Evolutionary conservation across 2,329 filamentous ascomycete species (phyloP), one percentile per base, ranked within the genome.

Genomic region (Claviceps sp.): DNA sequence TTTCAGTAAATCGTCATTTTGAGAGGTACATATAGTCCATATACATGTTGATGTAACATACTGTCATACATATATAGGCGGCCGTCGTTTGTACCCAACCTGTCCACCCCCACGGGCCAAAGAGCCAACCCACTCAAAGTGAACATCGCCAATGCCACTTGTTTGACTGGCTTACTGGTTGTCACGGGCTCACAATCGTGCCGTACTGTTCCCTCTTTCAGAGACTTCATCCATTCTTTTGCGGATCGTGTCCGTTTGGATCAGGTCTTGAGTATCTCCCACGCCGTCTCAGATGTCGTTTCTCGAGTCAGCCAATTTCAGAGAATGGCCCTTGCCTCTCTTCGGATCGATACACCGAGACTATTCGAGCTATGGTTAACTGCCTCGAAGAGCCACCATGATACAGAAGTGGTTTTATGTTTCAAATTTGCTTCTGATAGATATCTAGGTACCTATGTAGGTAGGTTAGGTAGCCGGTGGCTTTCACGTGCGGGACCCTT

Each of bases 21-120:
- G 47, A 34, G 29, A 34, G 47, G 7, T 39, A 43, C 20, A 20
- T 20, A 20, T 2, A 20, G n/a, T n/a, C n/a, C n/a, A n/a, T n/a
- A n/a, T n/a, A n/a, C n/a, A n/a, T n/a, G n/a, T n/a, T n/a, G n/a
- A n/a, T n/a, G n/a, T n/a, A n/a, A n/a, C n/a, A n/a, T n/a, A n/a
- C n/a, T n/a, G n/a, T n/a, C n/a, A n/a, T 39, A 43, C 20, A 20
- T 20, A 20, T 2, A 20, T 20, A 20, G 20, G 20, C 20, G n/a
- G 20, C 36, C 45, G 52, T 45, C 52, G 36, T 49, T 53, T 49
- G 34, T 53, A 45, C 52, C 52, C 49, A 45, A 53, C 52, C 49
- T 49, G 8, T 20, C 40, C 14, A 37, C 45, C 23, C n/a, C 29
- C 34, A 37, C 29, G 45, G 16, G 29, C 45, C 29, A 47, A 47